phyloP scores from a whole-genome alignment of 352 stramenopile species.

The Globisporangium ultimum region DNA sequence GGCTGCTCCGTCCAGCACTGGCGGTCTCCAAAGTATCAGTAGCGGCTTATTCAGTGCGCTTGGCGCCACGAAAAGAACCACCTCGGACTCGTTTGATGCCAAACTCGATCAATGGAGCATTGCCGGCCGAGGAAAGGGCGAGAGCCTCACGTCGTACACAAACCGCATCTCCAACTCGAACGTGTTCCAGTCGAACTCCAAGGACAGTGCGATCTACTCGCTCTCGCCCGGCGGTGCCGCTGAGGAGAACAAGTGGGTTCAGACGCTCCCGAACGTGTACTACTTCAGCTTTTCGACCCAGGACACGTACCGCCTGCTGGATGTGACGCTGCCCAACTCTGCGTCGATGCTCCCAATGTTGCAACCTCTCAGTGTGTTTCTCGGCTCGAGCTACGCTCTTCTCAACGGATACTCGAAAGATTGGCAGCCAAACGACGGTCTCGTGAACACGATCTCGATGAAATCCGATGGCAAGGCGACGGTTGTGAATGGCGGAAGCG shows the following conservation, averaged over 20 bases:
- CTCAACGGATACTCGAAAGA: slow-evolving; percentile 2
- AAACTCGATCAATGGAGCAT: slow-evolving; percentile 35
- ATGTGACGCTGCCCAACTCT: slow-evolving; percentile 20
- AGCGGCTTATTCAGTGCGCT: slow-evolving; percentile 12
- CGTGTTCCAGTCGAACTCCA: slow-evolving; percentile 12
- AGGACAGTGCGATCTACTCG: slow-evolving; percentile 26
- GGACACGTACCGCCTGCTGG: slow-evolving; percentile 23
- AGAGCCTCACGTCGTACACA: slow-evolving; percentile 24
- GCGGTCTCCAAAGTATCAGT: slow-evolving; percentile 13
- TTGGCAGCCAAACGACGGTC: slow-evolving; percentile 9
- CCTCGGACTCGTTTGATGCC: slow-evolving; percentile 18
- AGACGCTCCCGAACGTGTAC: slow-evolving; percentile 24
- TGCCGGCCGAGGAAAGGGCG: slow-evolving; percentile 2
- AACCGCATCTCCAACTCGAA: slow-evolving; percentile 19
- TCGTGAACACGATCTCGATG: slow-evolving; percentile 23
- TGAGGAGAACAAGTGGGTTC: slow-evolving; percentile 31
- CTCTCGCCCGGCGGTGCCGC: slow-evolving; percentile 20
- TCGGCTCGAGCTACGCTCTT: slow-evolving; percentile 18
- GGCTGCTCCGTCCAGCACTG: slow-evolving; percentile 14
- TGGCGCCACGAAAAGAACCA: slow-evolving; percentile 6
- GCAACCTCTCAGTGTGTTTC: slow-evolving; percentile 17
- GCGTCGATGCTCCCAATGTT: slow-evolving; percentile 16
- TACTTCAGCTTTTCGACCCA: slow-evolving; percentile 32
- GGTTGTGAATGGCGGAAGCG: slow-evolving; percentile 11
- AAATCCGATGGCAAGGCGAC: slow-evolving; percentile 14